Conservation (phyloP, 1,284 basidiomycete species). For the Hemileia vastatrix region DNA sequence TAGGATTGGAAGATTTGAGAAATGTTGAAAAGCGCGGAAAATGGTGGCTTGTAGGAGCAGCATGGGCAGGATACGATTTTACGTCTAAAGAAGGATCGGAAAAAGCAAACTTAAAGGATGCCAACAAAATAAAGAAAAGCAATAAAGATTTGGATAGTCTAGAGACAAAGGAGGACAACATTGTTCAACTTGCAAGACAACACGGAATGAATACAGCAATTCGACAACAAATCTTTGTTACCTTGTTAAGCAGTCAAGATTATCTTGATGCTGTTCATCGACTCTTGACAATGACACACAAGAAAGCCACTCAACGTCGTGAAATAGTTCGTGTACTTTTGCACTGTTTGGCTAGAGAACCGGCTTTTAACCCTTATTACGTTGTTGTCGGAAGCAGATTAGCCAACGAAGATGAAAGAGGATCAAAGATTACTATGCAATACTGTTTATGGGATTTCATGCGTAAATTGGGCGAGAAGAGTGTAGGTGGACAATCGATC, state of each 20-base stretch:
- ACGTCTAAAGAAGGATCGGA: too few relatives aligned
- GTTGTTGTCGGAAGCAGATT: constrained; percentile 67
- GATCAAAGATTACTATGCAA: constrained; percentile 84
- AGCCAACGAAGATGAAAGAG: constrained; percentile 48
- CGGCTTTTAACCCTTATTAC: constrained; percentile 90
- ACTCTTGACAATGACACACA: constrained; percentile 61
- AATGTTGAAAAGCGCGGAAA: constrained; percentile 78
- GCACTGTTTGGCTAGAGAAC: constrained; percentile 81
- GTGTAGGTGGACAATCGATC: constrained; percentile 79
- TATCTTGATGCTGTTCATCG: constrained; percentile 85
- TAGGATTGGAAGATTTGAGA: constrained; percentile 74
- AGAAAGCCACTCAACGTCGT: constrained; percentile 84
- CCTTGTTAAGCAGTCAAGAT: constrained; percentile 87
- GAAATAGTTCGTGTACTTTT: constrained; percentile 84
- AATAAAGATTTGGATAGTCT: too few relatives aligned
- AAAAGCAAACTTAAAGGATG: too few relatives aligned
- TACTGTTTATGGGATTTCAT: constrained; percentile 96
- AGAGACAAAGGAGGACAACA: constrained; percentile 52
- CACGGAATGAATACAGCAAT: constrained; percentile 99
- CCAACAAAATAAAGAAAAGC: too few relatives aligned
- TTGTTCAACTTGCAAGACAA: constrained; percentile 69
- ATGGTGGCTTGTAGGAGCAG: constrained; percentile 97
- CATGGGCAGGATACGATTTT: constrained; percentile 86
- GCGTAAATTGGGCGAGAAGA: constrained; percentile 73
- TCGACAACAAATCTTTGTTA: constrained; percentile 76